phyloP scores from a whole-genome alignment of 164 flowering plant genomes.

The Protea cynaroides region DNA sequence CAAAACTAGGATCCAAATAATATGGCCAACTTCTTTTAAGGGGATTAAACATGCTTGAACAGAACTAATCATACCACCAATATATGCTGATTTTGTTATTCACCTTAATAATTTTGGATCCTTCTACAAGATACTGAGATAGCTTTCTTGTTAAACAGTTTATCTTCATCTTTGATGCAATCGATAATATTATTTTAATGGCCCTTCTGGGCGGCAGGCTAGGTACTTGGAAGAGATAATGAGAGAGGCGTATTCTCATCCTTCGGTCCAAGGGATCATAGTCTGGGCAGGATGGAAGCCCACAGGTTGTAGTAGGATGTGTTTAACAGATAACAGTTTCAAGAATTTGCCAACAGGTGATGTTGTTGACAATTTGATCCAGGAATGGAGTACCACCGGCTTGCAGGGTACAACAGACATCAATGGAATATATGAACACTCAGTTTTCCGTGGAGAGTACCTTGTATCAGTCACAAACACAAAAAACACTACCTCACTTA shows the following conservation, averaged over 20 bases:
- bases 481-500: background rate
- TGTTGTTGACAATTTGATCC: constrained; percentile 31
- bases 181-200: background rate
- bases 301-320: constrained; percentile 20
- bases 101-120: no score
- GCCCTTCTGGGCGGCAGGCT: constrained; percentile 22
- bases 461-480: background rate
- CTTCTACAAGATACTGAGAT: background rate
- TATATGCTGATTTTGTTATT: no score
- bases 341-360: constrained; percentile 30
- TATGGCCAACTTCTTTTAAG: no score
- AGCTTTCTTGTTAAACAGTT: background rate
- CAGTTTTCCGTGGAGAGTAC: background rate
- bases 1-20: no score
- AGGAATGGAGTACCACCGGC: constrained; percentile 15
- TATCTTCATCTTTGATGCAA: no score
- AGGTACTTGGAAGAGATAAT: constrained; percentile 35
- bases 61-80: no score
- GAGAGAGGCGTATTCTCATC: constrained; percentile 38
- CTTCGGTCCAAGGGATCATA: constrained; percentile 40
- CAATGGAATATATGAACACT: background rate
- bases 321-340: constrained; percentile 29
- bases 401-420: background rate
- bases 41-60: no score
- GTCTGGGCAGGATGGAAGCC: constrained; percentile 25